Percentiles rank a stretch among this genome's conserved stretches.
These are phyloP conservation scores for Monosporascus sp. DNA, from an alignment of 2,329 filamentous ascomycete species.

Conservation along the genomic window DNA sequence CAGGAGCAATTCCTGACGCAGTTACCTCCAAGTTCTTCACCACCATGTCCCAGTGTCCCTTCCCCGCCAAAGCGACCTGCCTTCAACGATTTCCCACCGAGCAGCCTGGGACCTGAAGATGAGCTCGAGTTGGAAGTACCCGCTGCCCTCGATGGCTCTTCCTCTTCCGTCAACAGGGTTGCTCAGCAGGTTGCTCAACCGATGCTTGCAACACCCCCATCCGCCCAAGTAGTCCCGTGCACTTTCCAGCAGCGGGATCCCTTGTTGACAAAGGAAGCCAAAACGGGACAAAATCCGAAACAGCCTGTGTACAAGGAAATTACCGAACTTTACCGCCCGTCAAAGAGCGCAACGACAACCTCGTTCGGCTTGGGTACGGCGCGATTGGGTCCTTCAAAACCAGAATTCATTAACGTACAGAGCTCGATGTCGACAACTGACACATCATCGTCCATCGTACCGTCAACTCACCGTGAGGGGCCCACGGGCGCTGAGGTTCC, in stretches of 20 bases:
- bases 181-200: constrained; percentile 12
- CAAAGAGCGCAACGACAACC: constrained; percentile 4
- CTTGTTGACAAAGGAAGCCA: background rate
- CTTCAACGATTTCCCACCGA: constrained; percentile 16
- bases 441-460: constrained; percentile 21
- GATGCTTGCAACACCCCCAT: constrained; percentile 25
- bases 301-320: constrained; percentile 9
- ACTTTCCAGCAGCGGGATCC: constrained; percentile 19
- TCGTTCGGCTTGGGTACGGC: constrained; percentile 1
- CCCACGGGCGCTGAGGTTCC: background rate
- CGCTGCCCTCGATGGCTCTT: constrained; percentile 14
- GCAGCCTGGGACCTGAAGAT: constrained; percentile 24
- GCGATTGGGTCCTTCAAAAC: background rate
- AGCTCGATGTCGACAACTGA: constrained; percentile 14
- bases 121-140: constrained; percentile 28
- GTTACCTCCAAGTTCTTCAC: constrained; percentile 16
- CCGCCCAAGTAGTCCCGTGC: constrained; percentile 27
- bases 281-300: constrained; percentile 1
- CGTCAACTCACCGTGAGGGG: constrained; percentile 16
- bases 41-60: constrained; percentile 12
- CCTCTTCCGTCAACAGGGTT: constrained; percentile 18
- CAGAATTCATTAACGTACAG: constrained; percentile 1
- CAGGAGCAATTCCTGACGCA: constrained; percentile 20
- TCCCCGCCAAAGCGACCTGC: constrained; percentile 3
- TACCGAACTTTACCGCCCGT: constrained; percentile 13